Evolutionary conservation across 495 filamentous ascomycete genomes (phyloP).

Genomic region (Penicillium roqueforti): DNA sequence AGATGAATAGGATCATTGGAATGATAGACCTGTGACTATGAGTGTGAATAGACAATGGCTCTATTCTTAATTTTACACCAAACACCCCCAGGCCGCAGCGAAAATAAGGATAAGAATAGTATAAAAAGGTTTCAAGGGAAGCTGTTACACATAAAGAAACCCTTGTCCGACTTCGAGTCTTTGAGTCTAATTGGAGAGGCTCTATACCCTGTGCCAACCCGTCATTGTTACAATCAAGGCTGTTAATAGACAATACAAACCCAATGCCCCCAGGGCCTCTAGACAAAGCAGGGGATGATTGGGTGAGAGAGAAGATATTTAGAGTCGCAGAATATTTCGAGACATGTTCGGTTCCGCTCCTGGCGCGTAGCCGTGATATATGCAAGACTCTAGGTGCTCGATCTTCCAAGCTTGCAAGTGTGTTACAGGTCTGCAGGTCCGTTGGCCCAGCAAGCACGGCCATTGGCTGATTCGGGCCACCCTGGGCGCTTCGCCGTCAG

Average conservation of each 20-base stretch:
- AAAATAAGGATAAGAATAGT: slow-evolving; percentile 2
- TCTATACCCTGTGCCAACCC: neutral
- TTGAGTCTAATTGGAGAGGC: slow-evolving; percentile 17
- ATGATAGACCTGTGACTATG: neutral
- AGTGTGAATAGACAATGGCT: slow-evolving; percentile 2
- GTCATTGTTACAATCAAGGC: slow-evolving; percentile 14
- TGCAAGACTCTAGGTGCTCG: neutral
- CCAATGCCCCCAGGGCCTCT: neutral
- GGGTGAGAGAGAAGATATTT: slow-evolving; percentile 11
- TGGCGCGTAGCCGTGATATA: slow-evolving; percentile 20
- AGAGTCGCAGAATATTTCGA: slow-evolving; percentile 16
- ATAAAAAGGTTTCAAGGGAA: neutral
- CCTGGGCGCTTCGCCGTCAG: slow-evolving; percentile 16
- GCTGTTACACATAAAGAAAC: slow-evolving; percentile 20
- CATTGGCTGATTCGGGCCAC: slow-evolving; percentile 2
- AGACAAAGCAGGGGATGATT: slow-evolving; percentile 14
- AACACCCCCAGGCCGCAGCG: neutral
- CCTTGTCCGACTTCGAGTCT: neutral
- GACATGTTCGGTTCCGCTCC: slow-evolving; percentile 13
- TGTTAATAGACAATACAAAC: slow-evolving; percentile 2
- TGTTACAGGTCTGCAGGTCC: slow-evolving; percentile 16
- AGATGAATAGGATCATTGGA: neutral
- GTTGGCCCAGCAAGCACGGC: slow-evolving; percentile 4
- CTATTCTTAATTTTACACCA: neutral
- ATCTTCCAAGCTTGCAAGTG: slow-evolving; percentile 7